Evolutionary conservation across 192 early-diverging fungal genomes (phyloP), one percentile per base, ranked within the genome.

Genomic region (Rhizophlyctis rosea): DNA sequence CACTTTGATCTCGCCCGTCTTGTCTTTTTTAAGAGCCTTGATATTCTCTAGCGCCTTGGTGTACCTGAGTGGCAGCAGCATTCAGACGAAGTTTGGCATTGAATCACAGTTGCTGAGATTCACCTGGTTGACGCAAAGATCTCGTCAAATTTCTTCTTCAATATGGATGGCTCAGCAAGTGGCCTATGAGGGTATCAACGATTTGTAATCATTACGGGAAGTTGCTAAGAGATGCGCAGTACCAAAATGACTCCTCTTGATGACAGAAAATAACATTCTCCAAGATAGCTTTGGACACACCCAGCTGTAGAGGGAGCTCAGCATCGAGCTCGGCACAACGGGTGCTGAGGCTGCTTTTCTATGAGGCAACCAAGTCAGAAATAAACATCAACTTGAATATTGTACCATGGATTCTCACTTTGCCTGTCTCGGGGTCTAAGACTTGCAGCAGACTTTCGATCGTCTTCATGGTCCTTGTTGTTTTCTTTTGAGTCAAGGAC

Each of bases 191-290:
- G 21, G 32, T 54, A 24, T n/a, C 28, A 67, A n/a, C n/a, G n/a
- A n/a, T n/a, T n/a, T 13, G 47, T 30, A 21, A 72, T 24, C 25
- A 33, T 27, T 2, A 47, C n/a, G 57, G 62, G 25, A 63, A 4
- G 47, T 44, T 44, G 39, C 18, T 18, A 44, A 44, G 18, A 13
- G 39, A 44, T 18, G 1, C 2, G 28, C 34, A 16, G 54, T 75
- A 84, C 87, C 97, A 99, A 68, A 87, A 91, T 47, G 90, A 90
- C 2, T 99, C 96, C 70, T 99, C 97, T 76, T 99, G 97, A 69
- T 98, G 95, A 72, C 95, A 97, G 62, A 99, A 98, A 21, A 99
- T 96, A 47, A 99, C 97, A 70, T 93, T 95, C 57, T 99, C 95
- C 30, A 99, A 69, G 34, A 99, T 93, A 0, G 97, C 87, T 58